Evolutionary conservation across 1,284 basidiomycete species (phyloP).

Genomic region (Coniophora puteana): DNA sequence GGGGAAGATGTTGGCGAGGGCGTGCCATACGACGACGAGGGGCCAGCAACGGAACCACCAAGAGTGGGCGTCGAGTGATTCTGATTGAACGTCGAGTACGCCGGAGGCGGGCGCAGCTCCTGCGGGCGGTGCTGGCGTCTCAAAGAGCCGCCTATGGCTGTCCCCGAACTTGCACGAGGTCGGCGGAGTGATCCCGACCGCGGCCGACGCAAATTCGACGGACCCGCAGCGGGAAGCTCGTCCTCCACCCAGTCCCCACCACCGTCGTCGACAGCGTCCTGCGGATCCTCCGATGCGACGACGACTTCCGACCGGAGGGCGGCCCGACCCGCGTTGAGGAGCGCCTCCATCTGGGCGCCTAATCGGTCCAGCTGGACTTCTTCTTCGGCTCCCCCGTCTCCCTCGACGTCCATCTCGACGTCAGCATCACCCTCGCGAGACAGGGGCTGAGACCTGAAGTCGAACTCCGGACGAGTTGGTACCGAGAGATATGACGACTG

Average conservation of each 20-base stretch:
- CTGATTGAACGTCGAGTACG: constrained; percentile 24
- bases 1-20: too few species aligned
- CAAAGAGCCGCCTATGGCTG: constrained; percentile 22
- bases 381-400: constrained; percentile 21
- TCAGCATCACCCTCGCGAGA: constrained; percentile 4
- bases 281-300: constrained; percentile 63
- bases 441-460: too few species aligned
- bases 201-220: constrained; percentile 20
- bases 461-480: constrained; percentile 32
- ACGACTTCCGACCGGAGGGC: constrained; percentile 70
- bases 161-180: constrained; percentile 20
- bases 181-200: constrained; percentile 26
- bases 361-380: constrained; percentile 70
- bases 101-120: constrained; percentile 23
- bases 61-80: too few species aligned
- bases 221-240: constrained; percentile 19
- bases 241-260: constrained; percentile 68
- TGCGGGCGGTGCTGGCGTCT: constrained; percentile 22
- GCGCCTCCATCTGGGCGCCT: constrained; percentile 55
- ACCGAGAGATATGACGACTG: constrained; percentile 27
- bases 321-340: constrained; percentile 71
- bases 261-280: constrained; percentile 73
- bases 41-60: too few species aligned
- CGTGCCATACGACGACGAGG: too few species aligned
- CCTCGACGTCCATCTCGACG: constrained; percentile 17